Conservation (phyloP, 2,329 filamentous ascomycete genomes). For the Amesomyces nigricolor region DNA sequence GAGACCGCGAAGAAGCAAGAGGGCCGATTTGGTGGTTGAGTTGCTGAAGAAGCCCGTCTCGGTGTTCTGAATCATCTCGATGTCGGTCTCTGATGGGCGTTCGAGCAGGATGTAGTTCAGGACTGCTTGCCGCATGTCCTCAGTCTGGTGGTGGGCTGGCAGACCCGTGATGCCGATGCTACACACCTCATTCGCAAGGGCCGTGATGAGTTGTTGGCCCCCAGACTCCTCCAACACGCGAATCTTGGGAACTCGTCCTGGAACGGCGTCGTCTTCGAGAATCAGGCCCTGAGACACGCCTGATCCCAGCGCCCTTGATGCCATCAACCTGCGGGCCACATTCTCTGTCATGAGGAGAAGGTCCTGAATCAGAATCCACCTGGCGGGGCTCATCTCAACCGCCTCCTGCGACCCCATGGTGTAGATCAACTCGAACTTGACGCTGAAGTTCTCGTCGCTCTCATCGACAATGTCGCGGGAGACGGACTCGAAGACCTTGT, state of each 20-base stretch:
- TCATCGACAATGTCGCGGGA: constrained; percentile 62
- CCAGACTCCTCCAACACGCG: constrained; percentile 40
- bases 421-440: constrained; percentile 53
- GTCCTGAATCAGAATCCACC: constrained; percentile 53
- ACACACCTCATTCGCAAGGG: constrained; percentile 39
- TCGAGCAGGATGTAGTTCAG: constrained; percentile 38
- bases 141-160: constrained; percentile 36
- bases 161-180: constrained; percentile 39
- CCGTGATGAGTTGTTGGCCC: constrained; percentile 27
- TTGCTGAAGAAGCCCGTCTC: constrained; percentile 34
- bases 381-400: constrained; percentile 48
- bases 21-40: constrained; percentile 32
- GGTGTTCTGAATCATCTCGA: constrained; percentile 32
- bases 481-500: constrained; percentile 43
- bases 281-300: constrained; percentile 37
- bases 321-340: constrained; percentile 34
- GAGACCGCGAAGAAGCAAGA: constrained; percentile 57
- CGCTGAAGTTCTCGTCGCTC: constrained; percentile 50
- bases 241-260: constrained; percentile 43
- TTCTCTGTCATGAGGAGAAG: too few relatives aligned
- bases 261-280: constrained; percentile 33
- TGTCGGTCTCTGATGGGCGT: constrained; percentile 28
- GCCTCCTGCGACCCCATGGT: constrained; percentile 44
- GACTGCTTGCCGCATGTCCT: constrained; percentile 25
- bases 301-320: constrained; percentile 33